Base-by-base conservation (phyloP, 202 grass and related monocot species). In the Brachypodium distachyon region DNA sequence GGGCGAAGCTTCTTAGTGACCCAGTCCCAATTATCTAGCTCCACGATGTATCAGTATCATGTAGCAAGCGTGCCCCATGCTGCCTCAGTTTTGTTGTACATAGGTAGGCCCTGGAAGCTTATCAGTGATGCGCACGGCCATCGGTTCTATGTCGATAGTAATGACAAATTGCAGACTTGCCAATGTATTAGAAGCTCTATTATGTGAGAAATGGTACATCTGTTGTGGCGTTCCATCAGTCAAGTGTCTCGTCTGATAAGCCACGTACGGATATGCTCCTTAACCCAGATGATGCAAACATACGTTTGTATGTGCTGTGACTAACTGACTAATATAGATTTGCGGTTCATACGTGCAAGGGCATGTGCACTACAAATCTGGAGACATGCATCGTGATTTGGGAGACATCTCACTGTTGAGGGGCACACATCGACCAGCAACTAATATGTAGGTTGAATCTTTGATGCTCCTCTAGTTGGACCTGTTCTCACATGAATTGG, bases 11-110 rank as follows among this genome's bases (percentile, higher is more conserved):
- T 62, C 6, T 1, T 16, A 63, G 3, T n/a, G 40, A 67, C 29
- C 17, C 64, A n/a, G 19, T 6, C 33, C 50, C 74, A 32, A 9
- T 40, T 43, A 9, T 73, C 26, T 42, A 8, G 8, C 21, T 47
- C 43, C 26, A 52, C 17, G n/a, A n/a, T n/a, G n/a, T 40, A 52
- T n/a, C 68, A n/a, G n/a, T 69, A 48, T 53, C 32, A 32, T 34
- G 53, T 26, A 3, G 22, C 50, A 68, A 52, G 12, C 7, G 4
- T 5, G 9, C 37, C 46, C 41, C 0, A 1, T 14, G 14, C 3
- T 23, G 3, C 28, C 23, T 36, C 13, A 13, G 12, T 79, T 77
- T 72, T 51, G 40, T 41, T 77, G 78, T 88, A 72, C 47, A 76
- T 89, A 65, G 78, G n/a, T 72, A 38, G 57, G 64, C 40, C 25